phyloP scores from a whole-genome alignment of 345 rosid species.

The Dovyalis caffra region DNA sequence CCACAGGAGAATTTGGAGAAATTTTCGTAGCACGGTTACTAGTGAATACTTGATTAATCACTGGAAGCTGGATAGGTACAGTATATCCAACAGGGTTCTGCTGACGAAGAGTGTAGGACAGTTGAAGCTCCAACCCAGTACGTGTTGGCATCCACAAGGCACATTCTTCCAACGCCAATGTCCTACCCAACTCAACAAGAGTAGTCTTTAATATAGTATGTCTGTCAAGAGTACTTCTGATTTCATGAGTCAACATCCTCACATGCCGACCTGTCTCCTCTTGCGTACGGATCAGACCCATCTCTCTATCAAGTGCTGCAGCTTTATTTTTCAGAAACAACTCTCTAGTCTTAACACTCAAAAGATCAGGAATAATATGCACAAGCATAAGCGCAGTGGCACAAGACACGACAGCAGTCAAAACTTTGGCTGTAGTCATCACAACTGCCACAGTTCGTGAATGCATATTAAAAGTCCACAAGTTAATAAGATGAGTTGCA shows the following conservation, averaged over 20 bases:
- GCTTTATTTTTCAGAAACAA: conserved; percentile 89
- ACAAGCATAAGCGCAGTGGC: conserved; percentile 97
- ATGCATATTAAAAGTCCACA: conserved; percentile 86
- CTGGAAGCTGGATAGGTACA: conserved; percentile 94
- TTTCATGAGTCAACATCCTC: conserved; percentile 95
- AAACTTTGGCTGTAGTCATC: conserved; percentile 72
- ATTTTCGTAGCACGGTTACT: conserved; percentile 72
- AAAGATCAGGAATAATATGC: conserved; percentile 88
- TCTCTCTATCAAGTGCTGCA: conserved; percentile 95
- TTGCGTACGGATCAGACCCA: conserved; percentile 96
- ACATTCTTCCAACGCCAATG: conserved; percentile 89
- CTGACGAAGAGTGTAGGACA: conserved; percentile 85
- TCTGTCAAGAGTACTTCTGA: conserved; percentile 91
- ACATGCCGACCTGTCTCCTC: conserved; percentile 97
- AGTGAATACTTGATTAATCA: conserved; percentile 82
- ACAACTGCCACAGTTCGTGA: conserved; percentile 74
- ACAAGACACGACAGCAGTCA: conserved; percentile 91
- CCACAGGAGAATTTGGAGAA: conserved; percentile 85
- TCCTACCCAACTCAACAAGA: conserved; percentile 90
- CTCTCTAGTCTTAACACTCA: conserved; percentile 92
- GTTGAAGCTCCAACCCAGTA: conserved; percentile 92
- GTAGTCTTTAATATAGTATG: conserved; percentile 91
- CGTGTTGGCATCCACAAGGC: conserved; percentile 99
- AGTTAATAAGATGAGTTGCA: conserved; percentile 87
- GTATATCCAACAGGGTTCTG: conserved; percentile 92